Conservation (phyloP, 345 rosid genomes). For the Viola odorata region DNA sequence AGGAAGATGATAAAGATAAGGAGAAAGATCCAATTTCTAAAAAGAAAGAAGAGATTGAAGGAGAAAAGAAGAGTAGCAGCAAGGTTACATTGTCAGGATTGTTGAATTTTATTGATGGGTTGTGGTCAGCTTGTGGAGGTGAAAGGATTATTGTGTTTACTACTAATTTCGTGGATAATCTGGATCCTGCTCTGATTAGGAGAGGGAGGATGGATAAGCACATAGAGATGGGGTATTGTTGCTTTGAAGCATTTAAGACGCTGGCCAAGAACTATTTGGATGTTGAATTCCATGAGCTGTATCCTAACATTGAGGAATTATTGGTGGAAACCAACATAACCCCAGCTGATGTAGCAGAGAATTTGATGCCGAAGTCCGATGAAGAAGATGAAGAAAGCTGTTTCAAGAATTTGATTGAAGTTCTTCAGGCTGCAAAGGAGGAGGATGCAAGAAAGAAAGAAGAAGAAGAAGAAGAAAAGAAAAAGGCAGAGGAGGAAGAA, state of each 20-base stretch:
- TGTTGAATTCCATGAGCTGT: neutral
- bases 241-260: neutral
- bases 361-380: neutral
- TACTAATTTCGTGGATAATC: neutral
- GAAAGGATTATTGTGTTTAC: neutral
- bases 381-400: neutral
- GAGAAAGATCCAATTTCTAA: neutral
- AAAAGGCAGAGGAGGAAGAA: neutral
- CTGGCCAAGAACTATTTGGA: conserved; percentile 2
- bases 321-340: neutral
- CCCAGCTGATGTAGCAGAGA: neutral
- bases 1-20: neutral
- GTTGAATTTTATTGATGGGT: neutral
- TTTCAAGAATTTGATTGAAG: neutral
- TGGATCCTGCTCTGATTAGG: neutral
- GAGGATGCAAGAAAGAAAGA: neutral
- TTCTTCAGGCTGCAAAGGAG: neutral
- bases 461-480: neutral
- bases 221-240: neutral
- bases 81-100: neutral
- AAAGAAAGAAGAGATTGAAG: neutral
- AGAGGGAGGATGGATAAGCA: neutral
- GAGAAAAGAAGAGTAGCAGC: neutral
- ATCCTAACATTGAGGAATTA: neutral
- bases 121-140: neutral